Percentiles rank a stretch among this genome's conserved stretches.
These are phyloP conservation scores for Aureobasidium sp. DNA, from an alignment of 2,329 filamentous ascomycete species.

Conservation along the genomic window DNA sequence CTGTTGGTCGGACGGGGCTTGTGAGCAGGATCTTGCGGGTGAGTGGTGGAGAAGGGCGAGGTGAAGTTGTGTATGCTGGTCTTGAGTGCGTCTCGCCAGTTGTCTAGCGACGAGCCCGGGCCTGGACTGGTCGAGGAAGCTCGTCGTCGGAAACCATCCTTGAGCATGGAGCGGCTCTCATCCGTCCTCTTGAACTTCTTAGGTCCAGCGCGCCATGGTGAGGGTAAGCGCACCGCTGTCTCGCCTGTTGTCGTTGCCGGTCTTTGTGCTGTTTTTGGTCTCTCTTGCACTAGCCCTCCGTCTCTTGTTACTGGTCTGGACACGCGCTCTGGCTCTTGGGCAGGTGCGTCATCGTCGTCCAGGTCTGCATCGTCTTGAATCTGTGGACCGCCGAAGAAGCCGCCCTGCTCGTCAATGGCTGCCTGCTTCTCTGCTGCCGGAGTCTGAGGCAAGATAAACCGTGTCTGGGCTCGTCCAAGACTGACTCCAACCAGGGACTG, in stretches of 20 bases:
- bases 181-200: constrained; percentile 31
- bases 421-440: constrained; percentile 54
- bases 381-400: constrained; percentile 38
- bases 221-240: constrained; percentile 30
- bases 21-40: constrained; percentile 17
- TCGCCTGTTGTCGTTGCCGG: background rate
- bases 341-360: constrained; percentile 16
- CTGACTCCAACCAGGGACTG: constrained; percentile 50
- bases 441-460: constrained; percentile 50
- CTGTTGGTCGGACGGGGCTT: constrained; percentile 12
- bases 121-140: constrained; percentile 27
- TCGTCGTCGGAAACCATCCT: constrained; percentile 32
- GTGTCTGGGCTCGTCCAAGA: constrained; percentile 51
- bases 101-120: constrained; percentile 17
- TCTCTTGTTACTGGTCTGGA: constrained; percentile 5
- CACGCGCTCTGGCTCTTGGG: constrained; percentile 2
- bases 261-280: background rate
- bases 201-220: constrained; percentile 39
- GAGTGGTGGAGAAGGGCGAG: constrained; percentile 21
- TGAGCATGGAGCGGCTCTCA: constrained; percentile 34
- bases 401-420: constrained; percentile 43
- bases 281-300: background rate
- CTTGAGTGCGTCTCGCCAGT: constrained; percentile 25
- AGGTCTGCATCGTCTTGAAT: constrained; percentile 15
- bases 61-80: constrained; percentile 24